phyloP scores from a whole-genome alignment of 2,329 filamentous ascomycete genomes.

The Neonectria sp. region DNA sequence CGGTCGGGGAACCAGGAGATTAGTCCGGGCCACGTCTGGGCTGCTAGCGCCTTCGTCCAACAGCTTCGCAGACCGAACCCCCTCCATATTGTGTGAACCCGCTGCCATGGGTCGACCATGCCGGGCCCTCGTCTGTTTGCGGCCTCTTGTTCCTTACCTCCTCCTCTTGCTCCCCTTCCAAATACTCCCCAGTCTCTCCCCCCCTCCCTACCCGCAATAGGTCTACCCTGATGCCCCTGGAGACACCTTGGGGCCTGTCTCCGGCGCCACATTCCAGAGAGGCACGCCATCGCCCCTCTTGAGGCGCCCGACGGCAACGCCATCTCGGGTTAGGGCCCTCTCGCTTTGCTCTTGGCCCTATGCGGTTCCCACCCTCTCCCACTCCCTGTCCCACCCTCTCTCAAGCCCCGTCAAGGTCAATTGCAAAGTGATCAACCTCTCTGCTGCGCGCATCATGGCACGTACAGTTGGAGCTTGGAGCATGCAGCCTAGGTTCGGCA shows the following conservation, averaged over 20 bases:
- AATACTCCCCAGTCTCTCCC: background rate
- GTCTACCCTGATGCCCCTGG: conserved; percentile 16
- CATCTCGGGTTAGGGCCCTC: conserved; percentile 42
- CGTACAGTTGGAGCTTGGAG: conserved; percentile 13
- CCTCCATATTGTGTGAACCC: conserved; percentile 12
- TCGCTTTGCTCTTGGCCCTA: conserved; percentile 29
- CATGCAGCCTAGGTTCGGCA: conserved; percentile 24
- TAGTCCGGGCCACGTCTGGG: conserved; percentile 23
- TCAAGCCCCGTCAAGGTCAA: conserved; percentile 28
- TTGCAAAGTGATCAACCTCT: conserved; percentile 19
- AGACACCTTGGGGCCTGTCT: conserved; percentile 14
- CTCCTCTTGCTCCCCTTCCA: background rate
- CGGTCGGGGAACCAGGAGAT: conserved; percentile 29
- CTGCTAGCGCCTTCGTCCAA: conserved; percentile 22
- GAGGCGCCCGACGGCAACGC: conserved; percentile 43
- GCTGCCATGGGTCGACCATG: conserved; percentile 26
- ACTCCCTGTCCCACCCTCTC: conserved; percentile 1
- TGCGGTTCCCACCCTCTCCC: conserved; percentile 14
- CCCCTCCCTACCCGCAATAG: background rate
- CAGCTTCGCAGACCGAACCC: conserved; percentile 15
- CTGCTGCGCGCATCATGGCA: conserved; percentile 11
- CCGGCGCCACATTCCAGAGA: conserved; percentile 44
- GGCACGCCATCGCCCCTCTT: conserved; percentile 40
- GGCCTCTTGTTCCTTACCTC: conserved; percentile 4
- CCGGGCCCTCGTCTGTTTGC: conserved; percentile 16